These are phyloP conservation scores for Sarcodon sp. DNA, from an alignment of 768 basidiomycete genomes.

Conservation along the genomic window DNA sequence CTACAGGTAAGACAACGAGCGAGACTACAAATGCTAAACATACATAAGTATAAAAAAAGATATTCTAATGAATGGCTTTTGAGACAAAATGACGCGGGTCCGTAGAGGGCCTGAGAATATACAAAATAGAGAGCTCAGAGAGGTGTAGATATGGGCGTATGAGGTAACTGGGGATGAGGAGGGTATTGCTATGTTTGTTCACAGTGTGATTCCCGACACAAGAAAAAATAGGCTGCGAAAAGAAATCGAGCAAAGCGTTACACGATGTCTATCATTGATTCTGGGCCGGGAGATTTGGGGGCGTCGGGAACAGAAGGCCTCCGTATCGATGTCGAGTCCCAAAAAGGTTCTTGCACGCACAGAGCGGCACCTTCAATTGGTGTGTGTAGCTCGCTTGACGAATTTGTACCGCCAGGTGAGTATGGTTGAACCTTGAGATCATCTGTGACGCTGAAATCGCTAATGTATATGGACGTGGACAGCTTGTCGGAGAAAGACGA, in stretches of 20 bases:
- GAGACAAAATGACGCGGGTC: too few relatives aligned
- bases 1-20: too few relatives aligned
- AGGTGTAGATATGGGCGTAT: too few relatives aligned
- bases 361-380: not conserved
- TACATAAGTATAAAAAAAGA: too few relatives aligned
- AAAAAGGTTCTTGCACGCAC: not conserved
- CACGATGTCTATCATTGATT: not conserved
- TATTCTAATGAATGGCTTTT: too few relatives aligned
- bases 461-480: conserved; percentile 14
- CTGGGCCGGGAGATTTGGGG: not conserved
- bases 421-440: conserved; percentile 9
- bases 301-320: not conserved
- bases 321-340: not conserved
- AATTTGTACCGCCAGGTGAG: conserved; percentile 8
- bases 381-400: not conserved
- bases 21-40: too few relatives aligned
- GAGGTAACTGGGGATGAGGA: too few relatives aligned
- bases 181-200: too few relatives aligned
- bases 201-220: too few relatives aligned
- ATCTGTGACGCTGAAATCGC: conserved; percentile 10
- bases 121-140: too few relatives aligned
- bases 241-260: not conserved
- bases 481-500: conserved; percentile 15
- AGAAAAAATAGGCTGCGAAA: too few relatives aligned
- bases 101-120: too few relatives aligned